Percentiles rank a stretch among this genome's conserved stretches.
These are phyloP conservation scores for Ophiostoma fasciatum DNA, from an alignment of 2,329 filamentous ascomycete species.

Conservation along the genomic window DNA sequence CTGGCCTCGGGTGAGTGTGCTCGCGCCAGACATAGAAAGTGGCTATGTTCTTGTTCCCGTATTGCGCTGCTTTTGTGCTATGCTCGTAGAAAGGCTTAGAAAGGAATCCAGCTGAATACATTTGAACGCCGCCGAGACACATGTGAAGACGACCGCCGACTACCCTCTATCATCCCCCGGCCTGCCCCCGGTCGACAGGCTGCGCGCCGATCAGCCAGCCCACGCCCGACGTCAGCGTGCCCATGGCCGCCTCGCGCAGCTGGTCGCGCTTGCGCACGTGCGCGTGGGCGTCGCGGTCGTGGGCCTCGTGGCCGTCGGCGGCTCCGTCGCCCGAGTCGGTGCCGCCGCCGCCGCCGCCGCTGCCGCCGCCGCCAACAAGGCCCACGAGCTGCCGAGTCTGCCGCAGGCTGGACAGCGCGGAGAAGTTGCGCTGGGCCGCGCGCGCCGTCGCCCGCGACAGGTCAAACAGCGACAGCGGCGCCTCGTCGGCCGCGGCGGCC, in stretches of 20 bases:
- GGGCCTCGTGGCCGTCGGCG: slow-evolving; percentile 5
- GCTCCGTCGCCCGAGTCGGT: slow-evolving; percentile 5
- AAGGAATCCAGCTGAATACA: no score
- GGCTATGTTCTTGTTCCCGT: no score
- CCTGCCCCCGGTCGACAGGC: slow-evolving; percentile 16
- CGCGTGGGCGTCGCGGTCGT: slow-evolving; percentile 5
- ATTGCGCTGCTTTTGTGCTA: no score
- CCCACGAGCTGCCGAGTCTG: slow-evolving; percentile 20
- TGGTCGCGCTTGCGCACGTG: slow-evolving; percentile 56
- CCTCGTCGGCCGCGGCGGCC: slow-evolving; percentile 27
- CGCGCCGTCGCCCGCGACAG: slow-evolving; percentile 45
- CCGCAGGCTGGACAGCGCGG: slow-evolving; percentile 38
- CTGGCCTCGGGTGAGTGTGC: no score
- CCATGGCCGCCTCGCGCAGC: slow-evolving; percentile 49
- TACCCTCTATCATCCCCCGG: no score
- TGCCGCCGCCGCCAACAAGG: slow-evolving; percentile 14
- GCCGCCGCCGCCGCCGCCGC: slow-evolving; percentile 12
- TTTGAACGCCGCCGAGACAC: no score
- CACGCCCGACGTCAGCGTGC: slow-evolving; percentile 50
- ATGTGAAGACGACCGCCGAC: no score
- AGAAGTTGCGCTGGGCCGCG: slow-evolving; percentile 42
- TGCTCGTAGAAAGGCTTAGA: no score
- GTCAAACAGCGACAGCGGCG: slow-evolving; percentile 51
- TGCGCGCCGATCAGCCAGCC: slow-evolving; percentile 52
- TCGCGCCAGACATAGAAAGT: no score